Percentiles rank a stretch among this genome's conserved stretches.
phyloP scores from a whole-genome alignment of 495 filamentous ascomycete species.

The Chaetomium tenue region DNA sequence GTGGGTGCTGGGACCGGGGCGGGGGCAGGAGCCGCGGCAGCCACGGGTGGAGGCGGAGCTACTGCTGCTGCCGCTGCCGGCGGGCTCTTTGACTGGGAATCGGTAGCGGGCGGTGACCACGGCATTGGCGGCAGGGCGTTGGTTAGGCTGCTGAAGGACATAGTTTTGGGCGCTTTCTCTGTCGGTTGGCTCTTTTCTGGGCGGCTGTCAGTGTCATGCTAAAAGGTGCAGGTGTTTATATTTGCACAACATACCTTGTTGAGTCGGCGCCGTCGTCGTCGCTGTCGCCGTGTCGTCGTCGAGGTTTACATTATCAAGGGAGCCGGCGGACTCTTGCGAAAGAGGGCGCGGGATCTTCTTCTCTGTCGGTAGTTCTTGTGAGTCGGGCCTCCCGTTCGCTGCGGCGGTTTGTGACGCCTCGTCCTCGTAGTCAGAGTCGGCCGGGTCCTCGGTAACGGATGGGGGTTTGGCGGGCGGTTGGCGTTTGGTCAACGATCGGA shows the following conservation, averaged over 20 bases:
- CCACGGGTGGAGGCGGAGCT: slow-evolving; percentile 18
- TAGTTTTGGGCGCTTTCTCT: slow-evolving; percentile 38
- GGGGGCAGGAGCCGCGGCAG: slow-evolving; percentile 45
- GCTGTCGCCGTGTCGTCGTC: slow-evolving; percentile 46
- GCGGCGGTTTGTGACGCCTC: slow-evolving; percentile 31
- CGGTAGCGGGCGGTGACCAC: slow-evolving; percentile 47
- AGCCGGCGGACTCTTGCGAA: slow-evolving; percentile 54
- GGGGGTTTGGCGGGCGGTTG: slow-evolving; percentile 43
- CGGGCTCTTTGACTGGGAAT: slow-evolving; percentile 38
- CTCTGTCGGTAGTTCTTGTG: slow-evolving; percentile 24
- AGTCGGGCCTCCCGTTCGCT: slow-evolving; percentile 24
- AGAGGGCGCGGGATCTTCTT: slow-evolving; percentile 56
- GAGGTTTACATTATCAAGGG: slow-evolving; percentile 67
- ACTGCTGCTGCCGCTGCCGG: slow-evolving; percentile 28
- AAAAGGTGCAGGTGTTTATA: slow-evolving; percentile 11
- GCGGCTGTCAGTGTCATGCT: slow-evolving; percentile 19
- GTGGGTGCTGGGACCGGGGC: slow-evolving; percentile 39
- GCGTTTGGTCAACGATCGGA: slow-evolving; percentile 51
- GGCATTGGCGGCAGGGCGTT: slow-evolving; percentile 55
- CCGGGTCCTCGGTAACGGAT: slow-evolving; percentile 28
- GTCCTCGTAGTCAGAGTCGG: slow-evolving; percentile 35
- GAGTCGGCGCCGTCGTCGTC: slow-evolving; percentile 17
- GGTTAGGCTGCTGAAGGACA: slow-evolving; percentile 50
- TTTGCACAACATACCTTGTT: slow-evolving; percentile 22
- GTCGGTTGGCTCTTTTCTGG: slow-evolving; percentile 28